These are phyloP conservation scores for Lizanozyma gosingica DNA, from an alignment of 1,139 yeast species.

Conservation along the genomic window DNA sequence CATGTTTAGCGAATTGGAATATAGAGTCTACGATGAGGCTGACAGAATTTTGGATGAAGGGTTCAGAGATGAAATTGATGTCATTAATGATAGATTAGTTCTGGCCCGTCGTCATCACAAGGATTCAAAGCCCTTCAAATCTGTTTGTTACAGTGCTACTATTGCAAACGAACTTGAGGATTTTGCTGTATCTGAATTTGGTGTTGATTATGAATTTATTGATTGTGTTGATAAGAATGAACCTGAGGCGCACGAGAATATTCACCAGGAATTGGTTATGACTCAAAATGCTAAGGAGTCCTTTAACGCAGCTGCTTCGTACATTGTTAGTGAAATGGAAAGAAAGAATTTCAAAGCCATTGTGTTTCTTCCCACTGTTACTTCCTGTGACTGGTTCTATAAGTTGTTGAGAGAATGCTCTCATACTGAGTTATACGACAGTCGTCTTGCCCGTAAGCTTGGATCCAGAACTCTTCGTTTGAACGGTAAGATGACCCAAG, in stretches of 20 bases:
- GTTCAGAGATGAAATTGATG: constrained; percentile 54
- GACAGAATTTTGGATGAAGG: constrained; percentile 75
- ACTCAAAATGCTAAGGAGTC: constrained; percentile 42
- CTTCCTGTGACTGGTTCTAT: constrained; percentile 51
- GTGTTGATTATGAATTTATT: constrained; percentile 53
- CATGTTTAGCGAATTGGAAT: constrained; percentile 46
- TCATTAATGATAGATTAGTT: constrained; percentile 43
- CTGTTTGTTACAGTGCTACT: constrained; percentile 83
- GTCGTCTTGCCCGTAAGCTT: constrained; percentile 1
- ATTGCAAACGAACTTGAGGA: constrained; percentile 57
- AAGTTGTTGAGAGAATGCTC: constrained; percentile 18
- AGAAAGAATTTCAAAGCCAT: constrained; percentile 57
- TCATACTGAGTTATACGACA: constrained; percentile 8
- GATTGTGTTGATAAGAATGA: constrained; percentile 73
- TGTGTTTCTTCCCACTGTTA: constrained; percentile 74
- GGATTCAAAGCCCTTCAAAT: constrained; percentile 36
- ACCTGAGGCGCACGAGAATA: constrained; percentile 73
- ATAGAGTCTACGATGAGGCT: constrained; percentile 82
- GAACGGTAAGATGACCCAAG: constrained; percentile 70
- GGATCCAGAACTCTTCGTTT: constrained; percentile 24
- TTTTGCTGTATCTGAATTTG: constrained; percentile 61
- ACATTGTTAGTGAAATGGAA: constrained; percentile 23
- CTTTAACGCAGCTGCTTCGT: constrained; percentile 44
- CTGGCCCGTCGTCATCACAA: constrained; percentile 21
- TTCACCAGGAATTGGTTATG: constrained; percentile 54